These are phyloP conservation scores for Xylariaceae sp. DNA, from an alignment of 2,329 filamentous ascomycete species.

Conservation along the genomic window DNA sequence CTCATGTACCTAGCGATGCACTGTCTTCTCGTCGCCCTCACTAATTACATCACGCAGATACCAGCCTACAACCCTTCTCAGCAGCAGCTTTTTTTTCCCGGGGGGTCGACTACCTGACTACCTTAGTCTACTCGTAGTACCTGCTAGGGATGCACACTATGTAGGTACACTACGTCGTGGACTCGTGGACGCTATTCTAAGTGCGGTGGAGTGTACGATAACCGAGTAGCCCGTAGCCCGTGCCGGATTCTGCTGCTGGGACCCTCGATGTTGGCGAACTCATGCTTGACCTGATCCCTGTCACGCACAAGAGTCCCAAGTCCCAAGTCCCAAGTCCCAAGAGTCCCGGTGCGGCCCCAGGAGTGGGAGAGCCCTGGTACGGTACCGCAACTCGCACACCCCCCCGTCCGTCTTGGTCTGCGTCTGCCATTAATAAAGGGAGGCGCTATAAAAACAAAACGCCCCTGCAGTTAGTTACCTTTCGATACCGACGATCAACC, in stretches of 20 bases:
- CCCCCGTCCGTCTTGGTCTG: slow-evolving; percentile 2
- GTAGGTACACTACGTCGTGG: background rate
- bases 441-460: slow-evolving; percentile 35
- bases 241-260: slow-evolving; percentile 24
- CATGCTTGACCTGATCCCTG: slow-evolving; percentile 21
- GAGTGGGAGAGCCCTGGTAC: slow-evolving; percentile 28
- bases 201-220: background rate
- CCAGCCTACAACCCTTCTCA: background rate
- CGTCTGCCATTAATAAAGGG: slow-evolving; percentile 38
- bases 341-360: slow-evolving; percentile 34
- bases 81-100: background rate
- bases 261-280: slow-evolving; percentile 26
- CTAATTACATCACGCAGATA: background rate
- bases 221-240: background rate
- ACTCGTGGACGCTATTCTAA: slow-evolving; percentile 29
- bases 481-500: slow-evolving; percentile 34
- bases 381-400: slow-evolving; percentile 15
- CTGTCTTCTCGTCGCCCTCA: slow-evolving; percentile 19
- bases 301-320: too few species aligned
- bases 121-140: background rate
- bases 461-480: slow-evolving; percentile 36
- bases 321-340: too few species aligned
- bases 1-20: background rate
- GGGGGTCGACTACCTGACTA: too few species aligned
- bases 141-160: background rate